Evolutionary conservation across 1,284 basidiomycete genomes (phyloP).

Genomic region (Inonotus hispidus): DNA sequence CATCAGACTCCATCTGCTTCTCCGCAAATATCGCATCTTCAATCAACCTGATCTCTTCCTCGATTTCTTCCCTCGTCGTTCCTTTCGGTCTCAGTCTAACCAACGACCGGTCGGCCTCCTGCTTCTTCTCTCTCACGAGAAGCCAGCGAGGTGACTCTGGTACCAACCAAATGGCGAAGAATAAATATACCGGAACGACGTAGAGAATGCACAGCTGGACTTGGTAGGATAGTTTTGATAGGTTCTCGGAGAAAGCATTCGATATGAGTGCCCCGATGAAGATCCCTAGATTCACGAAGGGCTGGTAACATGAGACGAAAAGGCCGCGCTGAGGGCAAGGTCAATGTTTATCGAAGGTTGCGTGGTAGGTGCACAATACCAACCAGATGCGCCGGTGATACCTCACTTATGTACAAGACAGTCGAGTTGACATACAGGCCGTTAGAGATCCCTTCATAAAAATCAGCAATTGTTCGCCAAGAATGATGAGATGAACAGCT

Average conservation of each 20-base stretch:
- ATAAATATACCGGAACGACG: constrained; percentile 17
- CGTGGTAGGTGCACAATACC: neutral
- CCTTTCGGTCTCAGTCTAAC: constrained; percentile 15
- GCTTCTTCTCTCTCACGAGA: constrained; percentile 12
- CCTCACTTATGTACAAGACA: constrained; percentile 20
- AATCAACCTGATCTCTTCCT: constrained; percentile 18
- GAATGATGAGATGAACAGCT: neutral
- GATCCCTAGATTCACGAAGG: constrained; percentile 18
- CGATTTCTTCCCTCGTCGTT: constrained; percentile 12
- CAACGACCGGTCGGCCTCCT: constrained; percentile 14
- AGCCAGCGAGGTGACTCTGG: constrained; percentile 22
- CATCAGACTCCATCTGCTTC: neutral
- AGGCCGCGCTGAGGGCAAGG: constrained; percentile 10
- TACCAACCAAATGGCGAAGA: constrained; percentile 18
- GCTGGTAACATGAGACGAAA: constrained; percentile 19
- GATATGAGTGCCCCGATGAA: constrained; percentile 19
- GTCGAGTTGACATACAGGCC: constrained; percentile 21
- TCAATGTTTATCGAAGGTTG: neutral
- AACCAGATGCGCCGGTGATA: constrained; percentile 15
- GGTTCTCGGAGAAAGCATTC: constrained; percentile 19
- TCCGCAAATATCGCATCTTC: constrained; percentile 14
- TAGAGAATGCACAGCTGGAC: constrained; percentile 19
- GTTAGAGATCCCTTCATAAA: constrained; percentile 16
- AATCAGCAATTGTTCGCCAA: neutral
- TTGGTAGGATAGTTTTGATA: constrained; percentile 20